phyloP scores from a whole-genome alignment of 1,139 yeast genomes.

The Spathaspora sp. region DNA sequence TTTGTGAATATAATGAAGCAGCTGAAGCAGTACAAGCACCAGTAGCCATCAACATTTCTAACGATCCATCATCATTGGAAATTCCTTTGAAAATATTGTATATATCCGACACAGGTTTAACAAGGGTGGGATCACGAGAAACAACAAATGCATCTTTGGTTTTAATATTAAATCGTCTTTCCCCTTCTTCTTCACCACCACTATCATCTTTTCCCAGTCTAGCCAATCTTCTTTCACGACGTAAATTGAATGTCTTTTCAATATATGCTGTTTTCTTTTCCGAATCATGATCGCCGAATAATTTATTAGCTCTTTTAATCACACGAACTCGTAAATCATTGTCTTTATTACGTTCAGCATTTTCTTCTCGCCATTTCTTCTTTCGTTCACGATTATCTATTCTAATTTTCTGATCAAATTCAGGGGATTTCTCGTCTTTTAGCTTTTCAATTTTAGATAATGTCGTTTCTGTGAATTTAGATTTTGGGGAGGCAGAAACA shows the following conservation, averaged over 20 bases:
- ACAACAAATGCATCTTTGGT: slow-evolving; percentile 5
- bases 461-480: slow-evolving; percentile 17
- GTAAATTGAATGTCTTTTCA: slow-evolving; percentile 64
- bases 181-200: slow-evolving; percentile 4
- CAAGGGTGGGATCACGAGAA: slow-evolving; percentile 20
- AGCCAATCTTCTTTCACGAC: slow-evolving; percentile 59
- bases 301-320: slow-evolving; percentile 62
- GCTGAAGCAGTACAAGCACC: slow-evolving; percentile 39
- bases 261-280: slow-evolving; percentile 68
- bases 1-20: slow-evolving; percentile 29
- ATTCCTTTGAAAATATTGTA: slow-evolving; percentile 34
- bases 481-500: slow-evolving; percentile 22
- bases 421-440: slow-evolving; percentile 28
- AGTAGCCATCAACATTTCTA: slow-evolving; percentile 39
- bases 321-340: slow-evolving; percentile 82
- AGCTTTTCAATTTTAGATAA: slow-evolving; percentile 25
- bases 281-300: slow-evolving; percentile 64
- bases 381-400: slow-evolving; percentile 82
- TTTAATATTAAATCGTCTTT: slow-evolving; percentile 7
- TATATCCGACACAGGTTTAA: slow-evolving; percentile 32
- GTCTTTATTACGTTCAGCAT: slow-evolving; percentile 79
- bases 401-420: slow-evolving; percentile 57
- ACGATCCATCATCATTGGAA: slow-evolving; percentile 33
- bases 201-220: slow-evolving; percentile 30
- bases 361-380: slow-evolving; percentile 87